Evolutionary conservation across 1,139 yeast genomes (phyloP).

Genomic region (Candida sp.): DNA sequence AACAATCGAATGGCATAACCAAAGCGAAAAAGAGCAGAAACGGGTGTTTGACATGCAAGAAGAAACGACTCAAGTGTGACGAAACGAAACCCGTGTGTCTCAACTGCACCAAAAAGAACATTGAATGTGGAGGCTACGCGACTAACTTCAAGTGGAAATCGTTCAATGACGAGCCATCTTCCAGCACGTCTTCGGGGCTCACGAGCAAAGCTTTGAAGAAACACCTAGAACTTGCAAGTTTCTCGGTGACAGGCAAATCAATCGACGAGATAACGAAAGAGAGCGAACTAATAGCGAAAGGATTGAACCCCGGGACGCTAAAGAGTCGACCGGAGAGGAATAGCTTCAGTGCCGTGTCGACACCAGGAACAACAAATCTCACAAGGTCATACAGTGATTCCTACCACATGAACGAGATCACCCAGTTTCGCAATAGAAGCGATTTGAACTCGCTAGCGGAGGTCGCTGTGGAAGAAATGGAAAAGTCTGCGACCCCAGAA

Average conservation of each 20-base stretch:
- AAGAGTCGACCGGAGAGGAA: slow-evolving; percentile 14
- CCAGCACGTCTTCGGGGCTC: background rate
- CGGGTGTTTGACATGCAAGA: slow-evolving; percentile 90
- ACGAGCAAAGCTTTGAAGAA: slow-evolving; percentile 24
- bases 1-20: background rate
- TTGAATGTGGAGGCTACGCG: slow-evolving; percentile 77
- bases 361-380: background rate
- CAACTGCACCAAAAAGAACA: slow-evolving; percentile 77
- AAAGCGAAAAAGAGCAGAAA: slow-evolving; percentile 57
- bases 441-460: slow-evolving; percentile 33
- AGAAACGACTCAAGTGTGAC: slow-evolving; percentile 90
- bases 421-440: slow-evolving; percentile 4
- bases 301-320: slow-evolving; percentile 44
- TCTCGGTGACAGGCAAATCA: slow-evolving; percentile 57
- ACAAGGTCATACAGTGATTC: slow-evolving; percentile 3
- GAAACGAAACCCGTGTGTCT: slow-evolving; percentile 80
- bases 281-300: slow-evolving; percentile 50
- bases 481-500: slow-evolving; percentile 20
- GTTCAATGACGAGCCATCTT: slow-evolving; percentile 31
- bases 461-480: slow-evolving; percentile 31
- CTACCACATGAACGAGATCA: background rate
- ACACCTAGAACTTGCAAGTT: slow-evolving; percentile 57
- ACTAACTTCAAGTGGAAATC: slow-evolving; percentile 68
- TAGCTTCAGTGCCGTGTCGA: slow-evolving; percentile 4
- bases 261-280: slow-evolving; percentile 53